Evolutionary conservation across 768 basidiomycete genomes (phyloP).

Genomic region (Russula abietina): DNA sequence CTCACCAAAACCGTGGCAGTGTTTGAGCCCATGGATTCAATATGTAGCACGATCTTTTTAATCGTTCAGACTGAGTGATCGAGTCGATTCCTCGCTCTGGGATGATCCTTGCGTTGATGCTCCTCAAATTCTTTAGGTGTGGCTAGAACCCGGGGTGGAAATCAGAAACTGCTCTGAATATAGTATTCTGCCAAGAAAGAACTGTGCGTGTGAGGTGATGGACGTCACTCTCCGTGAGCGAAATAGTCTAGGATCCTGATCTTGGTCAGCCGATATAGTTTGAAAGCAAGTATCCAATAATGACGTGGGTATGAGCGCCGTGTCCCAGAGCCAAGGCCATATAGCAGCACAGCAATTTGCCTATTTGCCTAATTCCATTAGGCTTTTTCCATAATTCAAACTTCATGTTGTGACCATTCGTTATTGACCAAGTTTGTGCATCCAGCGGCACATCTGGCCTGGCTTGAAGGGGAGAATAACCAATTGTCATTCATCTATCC

Average conservation of each 20-base stretch:
- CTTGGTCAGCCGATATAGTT: background rate
- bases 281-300: background rate
- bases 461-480: too few species aligned
- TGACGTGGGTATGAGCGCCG: background rate
- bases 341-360: background rate
- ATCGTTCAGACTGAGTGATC: background rate
- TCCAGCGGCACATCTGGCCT: too few species aligned
- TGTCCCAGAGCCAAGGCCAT: background rate
- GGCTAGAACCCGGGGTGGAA: background rate
- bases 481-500: background rate
- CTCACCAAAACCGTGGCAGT: background rate
- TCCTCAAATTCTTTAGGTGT: background rate
- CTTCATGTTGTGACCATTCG: background rate
- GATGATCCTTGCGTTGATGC: background rate
- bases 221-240: too few species aligned
- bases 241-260: too few species aligned
- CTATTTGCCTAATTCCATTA: background rate
- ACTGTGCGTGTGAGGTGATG: background rate
- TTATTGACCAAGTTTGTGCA: background rate
- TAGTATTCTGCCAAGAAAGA: background rate
- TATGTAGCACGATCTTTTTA: background rate
- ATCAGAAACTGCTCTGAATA: background rate
- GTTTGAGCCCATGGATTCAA: background rate
- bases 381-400: background rate
- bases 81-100: background rate